A percentile compares a stretch with the other conserved stretches of the same genome.
phyloP scores from a whole-genome alignment of 345 rosid genomes.

The Atalantia buxifolia region DNA sequence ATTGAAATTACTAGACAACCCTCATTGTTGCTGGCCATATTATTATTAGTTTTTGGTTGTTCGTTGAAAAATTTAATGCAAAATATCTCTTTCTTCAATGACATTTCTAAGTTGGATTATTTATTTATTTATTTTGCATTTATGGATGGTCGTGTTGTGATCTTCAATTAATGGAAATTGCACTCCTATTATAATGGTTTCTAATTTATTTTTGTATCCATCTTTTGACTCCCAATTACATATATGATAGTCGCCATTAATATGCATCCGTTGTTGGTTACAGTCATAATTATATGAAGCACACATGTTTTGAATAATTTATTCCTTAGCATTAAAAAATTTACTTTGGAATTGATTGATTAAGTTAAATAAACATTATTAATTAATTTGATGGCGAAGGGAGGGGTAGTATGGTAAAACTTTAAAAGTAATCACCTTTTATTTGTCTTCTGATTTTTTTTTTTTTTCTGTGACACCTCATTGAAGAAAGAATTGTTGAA shows the following conservation, averaged over 20 bases:
- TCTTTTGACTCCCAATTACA: background rate
- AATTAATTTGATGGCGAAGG: background rate
- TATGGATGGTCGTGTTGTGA: background rate
- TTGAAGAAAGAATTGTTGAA: background rate
- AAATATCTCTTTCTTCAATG: background rate
- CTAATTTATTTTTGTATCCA: background rate
- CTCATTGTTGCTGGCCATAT: background rate
- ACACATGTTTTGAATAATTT: background rate
- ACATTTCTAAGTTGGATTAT: too few species aligned
- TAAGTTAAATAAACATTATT: background rate
- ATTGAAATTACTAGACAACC: conserved; percentile 8
- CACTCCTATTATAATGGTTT: background rate
- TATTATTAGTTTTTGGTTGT: background rate
- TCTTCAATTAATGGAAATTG: background rate
- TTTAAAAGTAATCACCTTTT: too few species aligned
- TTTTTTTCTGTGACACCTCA: background rate
- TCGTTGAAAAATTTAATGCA: background rate
- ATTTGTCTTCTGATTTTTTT: too few species aligned
- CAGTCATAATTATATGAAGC: background rate
- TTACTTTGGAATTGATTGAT: background rate
- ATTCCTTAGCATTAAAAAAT: background rate
- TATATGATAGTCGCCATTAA: background rate
- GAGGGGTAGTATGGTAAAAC: background rate
- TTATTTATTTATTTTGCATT: background rate
- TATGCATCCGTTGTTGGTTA: background rate